Base-by-base conservation (phyloP, 495 filamentous ascomycete genomes). In the Penicillium odoratum region DNA sequence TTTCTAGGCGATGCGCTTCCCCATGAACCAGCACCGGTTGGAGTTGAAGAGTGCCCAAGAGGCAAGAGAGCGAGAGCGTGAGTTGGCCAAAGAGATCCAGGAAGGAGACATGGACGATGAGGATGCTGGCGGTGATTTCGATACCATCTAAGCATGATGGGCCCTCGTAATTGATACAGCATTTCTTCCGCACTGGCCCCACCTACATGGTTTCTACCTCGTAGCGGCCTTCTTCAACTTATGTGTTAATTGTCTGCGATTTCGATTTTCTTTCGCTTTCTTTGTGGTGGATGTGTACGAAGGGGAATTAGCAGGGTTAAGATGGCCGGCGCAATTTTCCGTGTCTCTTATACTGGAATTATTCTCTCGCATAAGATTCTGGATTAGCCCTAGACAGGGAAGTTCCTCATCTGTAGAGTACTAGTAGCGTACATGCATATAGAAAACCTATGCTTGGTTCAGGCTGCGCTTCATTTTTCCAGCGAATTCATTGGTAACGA, bases 11-110 rank as follows among this genome's bases (percentile, higher is more conserved):
- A 98, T 98, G 94, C 83, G 95, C 15, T 98, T 97, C 78, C 94
- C 94, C 8, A 97, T 97, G 93, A 97, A 98, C 76, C 92, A 97
- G 77, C 93, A 98, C 76, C 83, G 94, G n/a, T 80, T 97, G 30
- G 94, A 98, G 75, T 79, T 98, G 50, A 97, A 96, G 86, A 98
- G 94, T 67, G 94, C 95, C 3, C 93, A 97, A 73, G 94, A 98
- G 75, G 94, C 94, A 18, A 85, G 94, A 43, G 94, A 98, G 76
- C 83, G 94, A 42, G 94, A 98, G 78, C 81, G 95, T 29, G 94
- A 98, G 72, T 81, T 98, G 75, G 94, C 93, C 48, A 98, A 98
- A 83, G 94, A 98, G 82, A 98, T 98, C 66, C 90, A 97, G 74
- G 94, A 98, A 60, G 94, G 95, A 15, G 94, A 98, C 65, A 85